Conservation (phyloP, 345 rosid species). For the Arabidopsis suecica region DNA sequence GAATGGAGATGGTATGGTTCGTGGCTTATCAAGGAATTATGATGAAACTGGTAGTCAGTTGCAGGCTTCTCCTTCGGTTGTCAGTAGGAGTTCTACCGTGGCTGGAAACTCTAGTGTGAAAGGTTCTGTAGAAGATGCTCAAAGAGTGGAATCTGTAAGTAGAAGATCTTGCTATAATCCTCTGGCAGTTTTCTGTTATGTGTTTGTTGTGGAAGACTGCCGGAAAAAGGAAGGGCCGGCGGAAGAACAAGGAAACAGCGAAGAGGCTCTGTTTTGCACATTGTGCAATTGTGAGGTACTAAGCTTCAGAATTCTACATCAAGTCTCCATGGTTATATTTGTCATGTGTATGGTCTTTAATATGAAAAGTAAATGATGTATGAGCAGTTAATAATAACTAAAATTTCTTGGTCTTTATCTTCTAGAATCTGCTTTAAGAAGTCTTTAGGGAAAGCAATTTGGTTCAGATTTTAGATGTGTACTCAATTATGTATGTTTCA, state of each 20-base stretch:
- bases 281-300: slow-evolving; percentile 88
- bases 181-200: slow-evolving; percentile 66
- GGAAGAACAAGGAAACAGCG: slow-evolving; percentile 57
- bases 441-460: background rate
- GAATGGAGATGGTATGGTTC: slow-evolving; percentile 40
- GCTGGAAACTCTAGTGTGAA: slow-evolving; percentile 65
- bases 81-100: slow-evolving; percentile 68
- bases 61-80: slow-evolving; percentile 70
- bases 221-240: slow-evolving; percentile 58
- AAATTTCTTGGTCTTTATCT: no score
- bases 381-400: background rate
- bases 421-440: background rate
- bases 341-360: slow-evolving; percentile 1
- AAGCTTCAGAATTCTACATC: no score
- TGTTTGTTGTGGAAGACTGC: slow-evolving; percentile 86
- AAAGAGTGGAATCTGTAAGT: slow-evolving; percentile 43
- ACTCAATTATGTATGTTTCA: slow-evolving; percentile 35
- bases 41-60: slow-evolving; percentile 62
- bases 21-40: slow-evolving; percentile 49
- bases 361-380: background rate
- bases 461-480: slow-evolving; percentile 1
- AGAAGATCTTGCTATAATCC: slow-evolving; percentile 46
- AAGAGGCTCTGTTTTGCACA: slow-evolving; percentile 87
- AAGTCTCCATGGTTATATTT: no score
- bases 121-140: slow-evolving; percentile 64